Conservation (phyloP, 2,329 filamentous ascomycete species). For the Clarireedia homoeocarpa region DNA sequence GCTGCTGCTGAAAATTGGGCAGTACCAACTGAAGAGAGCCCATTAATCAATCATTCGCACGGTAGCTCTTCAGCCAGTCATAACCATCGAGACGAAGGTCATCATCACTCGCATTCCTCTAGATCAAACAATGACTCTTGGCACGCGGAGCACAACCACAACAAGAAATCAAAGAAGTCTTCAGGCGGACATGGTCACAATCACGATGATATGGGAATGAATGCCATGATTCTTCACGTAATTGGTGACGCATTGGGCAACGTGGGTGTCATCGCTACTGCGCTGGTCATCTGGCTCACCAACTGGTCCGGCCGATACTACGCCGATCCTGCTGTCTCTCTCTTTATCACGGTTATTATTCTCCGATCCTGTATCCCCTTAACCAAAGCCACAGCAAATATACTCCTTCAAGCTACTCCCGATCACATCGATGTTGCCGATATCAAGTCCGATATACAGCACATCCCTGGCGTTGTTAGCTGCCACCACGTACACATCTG, state of each 20-base stretch:
- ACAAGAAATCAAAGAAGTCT: constrained; percentile 54
- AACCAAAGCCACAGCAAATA: constrained; percentile 72
- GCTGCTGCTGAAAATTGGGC: constrained; percentile 22
- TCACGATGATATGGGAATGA: constrained; percentile 93
- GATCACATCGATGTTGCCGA: constrained; percentile 82
- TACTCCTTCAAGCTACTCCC: constrained; percentile 89
- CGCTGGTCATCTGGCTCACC: constrained; percentile 86
- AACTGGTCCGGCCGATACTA: constrained; percentile 76
- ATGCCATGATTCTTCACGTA: constrained; percentile 68
- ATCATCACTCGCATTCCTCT: constrained; percentile 12
- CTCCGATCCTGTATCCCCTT: constrained; percentile 69
- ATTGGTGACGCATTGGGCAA: constrained; percentile 82
- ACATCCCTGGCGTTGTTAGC: constrained; percentile 75
- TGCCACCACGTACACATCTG: constrained; percentile 97
- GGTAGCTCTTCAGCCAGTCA: constrained; percentile 8
- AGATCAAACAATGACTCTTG: constrained; percentile 20
- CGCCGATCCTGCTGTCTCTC: constrained; percentile 83
- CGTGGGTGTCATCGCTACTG: constrained; percentile 75
- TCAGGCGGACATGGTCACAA: constrained; percentile 64
- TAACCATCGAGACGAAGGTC: constrained; percentile 10
- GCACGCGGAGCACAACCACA: constrained; percentile 72
- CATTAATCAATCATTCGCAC: constrained; percentile 16
- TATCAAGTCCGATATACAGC: constrained; percentile 84
- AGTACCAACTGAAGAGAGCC: constrained; percentile 31
- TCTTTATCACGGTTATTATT: constrained; percentile 82